Evolutionary conservation across 495 filamentous ascomycete species (phyloP).

Genomic region (Cairneyella variabilis): DNA sequence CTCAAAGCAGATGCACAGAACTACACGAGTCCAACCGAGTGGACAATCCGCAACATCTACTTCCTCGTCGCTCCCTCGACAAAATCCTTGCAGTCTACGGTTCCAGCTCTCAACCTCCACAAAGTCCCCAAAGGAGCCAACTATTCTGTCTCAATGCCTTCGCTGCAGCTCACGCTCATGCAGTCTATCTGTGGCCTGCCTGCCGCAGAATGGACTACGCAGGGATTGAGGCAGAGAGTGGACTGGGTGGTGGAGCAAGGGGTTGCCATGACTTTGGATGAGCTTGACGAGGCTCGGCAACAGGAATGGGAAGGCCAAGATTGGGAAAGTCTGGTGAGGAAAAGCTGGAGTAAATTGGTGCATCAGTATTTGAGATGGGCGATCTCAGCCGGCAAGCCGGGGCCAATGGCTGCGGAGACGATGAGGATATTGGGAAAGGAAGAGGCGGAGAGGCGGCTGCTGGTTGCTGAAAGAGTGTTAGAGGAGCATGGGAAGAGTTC

Average conservation of each 20-base stretch:
- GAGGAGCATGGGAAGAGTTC: too few relatives aligned
- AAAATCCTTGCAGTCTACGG: constrained; percentile 23
- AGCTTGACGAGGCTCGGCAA: not conserved
- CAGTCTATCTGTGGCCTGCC: not conserved
- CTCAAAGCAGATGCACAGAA: constrained; percentile 57
- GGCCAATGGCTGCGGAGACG: constrained; percentile 53
- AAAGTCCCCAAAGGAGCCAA: constrained; percentile 15
- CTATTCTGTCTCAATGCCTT: too few relatives aligned
- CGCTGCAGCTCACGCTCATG: not conserved
- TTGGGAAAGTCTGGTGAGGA: constrained; percentile 21
- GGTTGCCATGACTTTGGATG: not conserved
- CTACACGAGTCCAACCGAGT: constrained; percentile 55
- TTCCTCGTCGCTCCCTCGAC: constrained; percentile 54
- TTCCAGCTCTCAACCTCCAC: constrained; percentile 5
- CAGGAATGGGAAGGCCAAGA: not conserved
- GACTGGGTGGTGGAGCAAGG: not conserved
- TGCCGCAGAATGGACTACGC: not conserved
- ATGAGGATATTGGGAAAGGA: constrained; percentile 62
- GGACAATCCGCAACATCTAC: constrained; percentile 53
- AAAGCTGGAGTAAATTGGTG: constrained; percentile 33
- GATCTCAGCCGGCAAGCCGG: constrained; percentile 51
- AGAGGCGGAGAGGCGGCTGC: constrained; percentile 52
- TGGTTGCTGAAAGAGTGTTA: constrained; percentile 12
- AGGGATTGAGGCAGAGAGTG: not conserved
- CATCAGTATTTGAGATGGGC: constrained; percentile 67